phyloP scores from a whole-genome alignment of 441 rosid species.

The Kokia cookei region DNA sequence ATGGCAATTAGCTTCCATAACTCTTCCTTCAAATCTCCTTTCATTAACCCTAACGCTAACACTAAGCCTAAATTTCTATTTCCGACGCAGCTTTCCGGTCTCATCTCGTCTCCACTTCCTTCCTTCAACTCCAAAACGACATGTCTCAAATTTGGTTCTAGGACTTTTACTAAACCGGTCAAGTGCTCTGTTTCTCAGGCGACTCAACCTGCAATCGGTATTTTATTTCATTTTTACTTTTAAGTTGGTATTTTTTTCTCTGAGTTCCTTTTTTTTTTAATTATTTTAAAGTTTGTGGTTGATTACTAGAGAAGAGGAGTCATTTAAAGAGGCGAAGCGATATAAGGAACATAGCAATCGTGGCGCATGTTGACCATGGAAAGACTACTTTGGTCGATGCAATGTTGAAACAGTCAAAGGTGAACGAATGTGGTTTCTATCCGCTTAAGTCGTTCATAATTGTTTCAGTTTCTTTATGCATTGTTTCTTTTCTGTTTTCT shows the following conservation, averaged over 20 bases:
- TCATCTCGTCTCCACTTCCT: slow-evolving; percentile 34
- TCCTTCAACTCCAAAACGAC: slow-evolving; percentile 21
- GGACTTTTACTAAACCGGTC: slow-evolving; percentile 30
- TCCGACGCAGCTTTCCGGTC: slow-evolving; percentile 36
- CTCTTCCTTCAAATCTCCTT: slow-evolving; percentile 27
- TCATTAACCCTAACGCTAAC: slow-evolving; percentile 20
- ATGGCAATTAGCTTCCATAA: slow-evolving; percentile 48
- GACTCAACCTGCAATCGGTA: slow-evolving; percentile 49
- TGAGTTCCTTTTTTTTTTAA: background rate
- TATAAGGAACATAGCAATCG: slow-evolving; percentile 89
- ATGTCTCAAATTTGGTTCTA: slow-evolving; percentile 35
- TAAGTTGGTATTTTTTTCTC: background rate
- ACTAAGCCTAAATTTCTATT: slow-evolving; percentile 22
- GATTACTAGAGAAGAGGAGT: slow-evolving; percentile 52
- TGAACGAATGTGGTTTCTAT: slow-evolving; percentile 13
- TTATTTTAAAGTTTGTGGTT: background rate
- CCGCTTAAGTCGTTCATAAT: background rate
- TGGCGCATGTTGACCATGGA: slow-evolving; percentile 98
- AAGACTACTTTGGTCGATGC: slow-evolving; percentile 97
- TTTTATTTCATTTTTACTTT: slow-evolving; percentile 2
- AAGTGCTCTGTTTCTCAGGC: slow-evolving; percentile 67
- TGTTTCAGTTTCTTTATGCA: background rate
- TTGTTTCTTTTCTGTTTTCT: background rate
- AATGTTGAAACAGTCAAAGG: slow-evolving; percentile 94
- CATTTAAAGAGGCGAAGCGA: slow-evolving; percentile 67